Evolutionary conservation across 768 basidiomycete species (phyloP).

Genomic region (Nidularia sp.): DNA sequence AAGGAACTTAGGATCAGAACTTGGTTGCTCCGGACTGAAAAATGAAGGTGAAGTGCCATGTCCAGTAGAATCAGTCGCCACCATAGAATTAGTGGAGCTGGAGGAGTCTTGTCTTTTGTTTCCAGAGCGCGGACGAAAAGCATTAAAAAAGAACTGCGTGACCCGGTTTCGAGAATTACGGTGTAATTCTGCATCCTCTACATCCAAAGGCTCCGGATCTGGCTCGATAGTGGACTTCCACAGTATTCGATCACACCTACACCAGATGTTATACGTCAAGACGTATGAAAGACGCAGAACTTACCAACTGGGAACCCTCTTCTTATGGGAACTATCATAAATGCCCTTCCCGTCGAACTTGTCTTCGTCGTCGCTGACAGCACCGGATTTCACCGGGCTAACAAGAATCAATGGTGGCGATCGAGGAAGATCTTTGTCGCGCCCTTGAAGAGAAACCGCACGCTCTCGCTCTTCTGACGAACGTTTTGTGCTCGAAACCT

Average conservation of each 20-base stretch:
- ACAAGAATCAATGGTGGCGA: slow-evolving; percentile 24
- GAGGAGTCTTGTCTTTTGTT: slow-evolving; percentile 33
- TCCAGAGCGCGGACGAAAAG: slow-evolving; percentile 42
- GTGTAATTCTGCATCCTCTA: slow-evolving; percentile 21
- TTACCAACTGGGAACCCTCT: slow-evolving; percentile 82
- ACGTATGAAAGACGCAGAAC: slow-evolving; percentile 10
- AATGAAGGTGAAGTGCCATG: slow-evolving; percentile 5
- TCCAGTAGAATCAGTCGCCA: slow-evolving; percentile 1
- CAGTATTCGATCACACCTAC: slow-evolving; percentile 80
- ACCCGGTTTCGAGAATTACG: slow-evolving; percentile 29
- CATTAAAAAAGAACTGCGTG: slow-evolving; percentile 49
- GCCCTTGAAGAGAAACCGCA: not conserved
- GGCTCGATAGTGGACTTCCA: slow-evolving; percentile 71
- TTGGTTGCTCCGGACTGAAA: too few relatives aligned
- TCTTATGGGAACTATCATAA: slow-evolving; percentile 79
- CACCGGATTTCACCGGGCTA: slow-evolving; percentile 30
- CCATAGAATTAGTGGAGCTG: slow-evolving; percentile 21
- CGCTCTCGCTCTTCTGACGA: not conserved
- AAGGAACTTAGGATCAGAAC: too few relatives aligned
- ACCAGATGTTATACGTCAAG: not conserved
- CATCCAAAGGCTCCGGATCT: slow-evolving; percentile 30
- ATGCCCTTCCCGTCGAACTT: slow-evolving; percentile 54
- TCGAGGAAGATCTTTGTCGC: slow-evolving; percentile 1
- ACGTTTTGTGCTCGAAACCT: not conserved
- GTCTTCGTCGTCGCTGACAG: slow-evolving; percentile 19